Evolutionary conservation across 352 stramenopile species (phyloP), one percentile per base, ranked within the genome.

Genomic region (Halophytophthora polymorphica): DNA sequence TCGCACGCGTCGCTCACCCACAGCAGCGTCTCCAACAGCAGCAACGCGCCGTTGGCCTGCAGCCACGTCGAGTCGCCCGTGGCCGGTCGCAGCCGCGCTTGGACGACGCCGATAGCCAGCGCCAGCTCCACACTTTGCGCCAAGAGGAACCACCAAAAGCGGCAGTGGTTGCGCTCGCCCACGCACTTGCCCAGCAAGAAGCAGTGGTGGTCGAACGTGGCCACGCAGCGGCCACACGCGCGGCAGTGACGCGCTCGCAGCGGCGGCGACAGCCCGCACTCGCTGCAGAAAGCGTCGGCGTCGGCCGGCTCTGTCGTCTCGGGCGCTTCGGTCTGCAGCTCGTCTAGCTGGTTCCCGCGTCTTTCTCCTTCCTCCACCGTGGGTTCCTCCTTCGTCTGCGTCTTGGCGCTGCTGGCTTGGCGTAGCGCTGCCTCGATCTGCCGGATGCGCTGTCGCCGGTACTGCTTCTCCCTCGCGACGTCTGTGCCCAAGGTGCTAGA

Each of bases 191-290:
- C 84, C 10, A 97, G 55, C 15, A 97, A 69, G 22, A 79, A 53
- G 64, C 93, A 98, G 66, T 97, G 91, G 64, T 97, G 93, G 62
- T 98, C 90, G 61, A 97, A 97, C 2, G 70, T 96, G 7, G 85
- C 82, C 17, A 98, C 83, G 62, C 86, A 97, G 17, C 42, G 39
- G 41, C 80, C 62, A 54, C 88, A 97, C 21, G 57, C 58, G 12
- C 61, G 59, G 69, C 90, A 98, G 57, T 97, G 90, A 45, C 96
- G 86, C 0, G 86, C 72, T 6, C 92, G 81, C 21, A 97, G 57
- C 3, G 88, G 91, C 60, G 76, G 49, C 22, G 46, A 22, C 25
- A 53, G 23, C 15, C 19, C 49, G 44, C 68, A 78, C 10, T 66
- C 58, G n/a, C 33, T 50, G 39, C 66, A 79, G 34, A 77, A 77